Percentiles rank a stretch among this genome's conserved stretches.
Evolutionary conservation across 148 eudicot genomes (phyloP).

Genomic region (Heliosperma pusillum): DNA sequence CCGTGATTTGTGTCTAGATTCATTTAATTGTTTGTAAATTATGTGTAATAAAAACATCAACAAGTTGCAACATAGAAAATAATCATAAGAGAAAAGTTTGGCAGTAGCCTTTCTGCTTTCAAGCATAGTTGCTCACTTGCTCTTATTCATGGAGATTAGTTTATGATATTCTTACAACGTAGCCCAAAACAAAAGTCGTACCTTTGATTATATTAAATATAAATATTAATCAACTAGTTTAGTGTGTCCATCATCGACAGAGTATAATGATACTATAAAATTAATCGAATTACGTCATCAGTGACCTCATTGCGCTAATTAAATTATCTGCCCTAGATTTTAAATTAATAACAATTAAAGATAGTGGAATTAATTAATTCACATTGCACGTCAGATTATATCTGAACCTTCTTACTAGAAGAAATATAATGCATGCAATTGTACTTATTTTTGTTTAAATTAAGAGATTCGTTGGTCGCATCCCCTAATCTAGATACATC

Average conservation of each 20-base stretch:
- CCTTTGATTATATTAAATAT: constrained; percentile 10
- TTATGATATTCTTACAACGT: not conserved
- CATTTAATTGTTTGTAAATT: not conserved
- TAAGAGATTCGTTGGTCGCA: constrained; percentile 16
- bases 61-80: not conserved
- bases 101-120: constrained; percentile 9
- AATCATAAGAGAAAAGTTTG: not conserved
- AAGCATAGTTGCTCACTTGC: constrained; percentile 9
- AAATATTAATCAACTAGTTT: constrained; percentile 10
- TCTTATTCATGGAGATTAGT: constrained; percentile 4
- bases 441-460: constrained; percentile 24
- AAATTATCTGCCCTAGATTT: not conserved
- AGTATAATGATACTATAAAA: constrained; percentile 7
- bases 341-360: not conserved
- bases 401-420: not conserved
- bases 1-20: not conserved
- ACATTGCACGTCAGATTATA: constrained; percentile 22
- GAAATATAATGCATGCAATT: constrained; percentile 19
- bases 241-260: constrained; percentile 13
- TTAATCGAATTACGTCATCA: constrained; percentile 25
- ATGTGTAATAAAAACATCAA: too few relatives aligned
- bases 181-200: constrained; percentile 19
- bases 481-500: constrained; percentile 27
- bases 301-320: constrained; percentile 24
- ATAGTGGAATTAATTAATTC: constrained; percentile 7